Evolutionary conservation across 805 yeast species (phyloP), one percentile per base, ranked within the genome.

Genomic region (Wickerhamomyces hampshirensis): DNA sequence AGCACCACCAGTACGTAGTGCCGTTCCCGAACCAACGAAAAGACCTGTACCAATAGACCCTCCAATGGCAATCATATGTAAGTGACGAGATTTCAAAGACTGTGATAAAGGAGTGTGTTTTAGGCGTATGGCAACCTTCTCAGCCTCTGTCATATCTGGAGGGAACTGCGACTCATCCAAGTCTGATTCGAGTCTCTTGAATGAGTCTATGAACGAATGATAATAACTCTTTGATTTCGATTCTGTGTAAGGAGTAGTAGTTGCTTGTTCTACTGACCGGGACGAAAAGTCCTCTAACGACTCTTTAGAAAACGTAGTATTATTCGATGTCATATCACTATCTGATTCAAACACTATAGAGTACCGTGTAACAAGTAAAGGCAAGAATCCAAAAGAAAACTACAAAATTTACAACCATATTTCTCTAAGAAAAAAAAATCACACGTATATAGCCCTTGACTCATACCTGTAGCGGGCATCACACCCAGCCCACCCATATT

Each of bases 31-130:
- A 39, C 84, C 84, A 36, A 80, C 73, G 43, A 80, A 77, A 38
- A 80, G 59, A 53, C 87, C 85, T 0, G 84, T 77, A 40, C 85
- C 85, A 26, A 80, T 73, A 28, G 80, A 69, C 31, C 83, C 79
- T 27, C 84, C 84, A 30, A 80, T 74, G 24, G 85, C 77, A 42
- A 80, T 71, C 73, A 80, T 77, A 46, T 77, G 77, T 49, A 80
- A 55, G 48, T 78, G 84, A 62, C 83, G 71, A 30, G 63, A 58
- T 47, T 75, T 76, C 51, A 77, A 58, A 11, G 71, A 63, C 45
- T 74, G 68, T 31, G 72, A 63, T 42, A 82, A 63, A 3, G 84
- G 88, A 5, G 84, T 64, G 39, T 66, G 64, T 18, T 82, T 77
- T 3, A 73, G 49, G 23, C 60, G 59, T 19, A 56, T 47, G 24